These are phyloP conservation scores for Phoma sp. DNA, from an alignment of 2,329 filamentous ascomycete species.

Conservation along the genomic window DNA sequence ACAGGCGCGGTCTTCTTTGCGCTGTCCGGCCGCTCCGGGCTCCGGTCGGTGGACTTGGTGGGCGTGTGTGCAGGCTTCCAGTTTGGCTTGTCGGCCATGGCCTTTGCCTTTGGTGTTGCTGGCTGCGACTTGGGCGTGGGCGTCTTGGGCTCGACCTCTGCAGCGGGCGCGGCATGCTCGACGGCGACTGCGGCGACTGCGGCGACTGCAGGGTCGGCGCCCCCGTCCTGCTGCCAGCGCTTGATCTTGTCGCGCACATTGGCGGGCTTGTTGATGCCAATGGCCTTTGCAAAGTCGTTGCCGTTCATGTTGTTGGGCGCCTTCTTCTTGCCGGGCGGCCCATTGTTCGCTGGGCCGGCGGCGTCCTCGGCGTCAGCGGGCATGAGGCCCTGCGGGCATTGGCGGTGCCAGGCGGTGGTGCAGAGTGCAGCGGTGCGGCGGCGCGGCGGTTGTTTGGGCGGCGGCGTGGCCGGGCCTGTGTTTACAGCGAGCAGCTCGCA, in stretches of 20 bases:
- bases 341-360: conserved; percentile 37
- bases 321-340: conserved; percentile 38
- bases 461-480: neutral
- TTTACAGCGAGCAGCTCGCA: too few relatives aligned
- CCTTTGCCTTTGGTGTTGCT: conserved; percentile 36
- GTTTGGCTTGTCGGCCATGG: conserved; percentile 37
- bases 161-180: conserved; percentile 8
- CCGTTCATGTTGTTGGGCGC: conserved; percentile 42
- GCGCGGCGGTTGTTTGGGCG: neutral
- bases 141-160: conserved; percentile 9
- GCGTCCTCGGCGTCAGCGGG: conserved; percentile 29
- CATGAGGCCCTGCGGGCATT: conserved; percentile 35
- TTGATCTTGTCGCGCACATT: conserved; percentile 77
- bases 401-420: conserved; percentile 21
- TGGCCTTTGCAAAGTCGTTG: conserved; percentile 50
- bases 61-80: conserved; percentile 37
- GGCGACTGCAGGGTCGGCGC: conserved; percentile 57
- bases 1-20: conserved; percentile 40
- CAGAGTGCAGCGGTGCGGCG: neutral
- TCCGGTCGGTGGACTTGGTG: conserved; percentile 33
- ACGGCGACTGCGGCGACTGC: conserved; percentile 13
- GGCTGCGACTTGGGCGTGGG: conserved; percentile 22
- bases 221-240: conserved; percentile 83
- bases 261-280: conserved; percentile 52
- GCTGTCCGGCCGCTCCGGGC: conserved; percentile 39